Base-by-base conservation (phyloP, 352 stramenopile species). In the Phytophthora fragariae region DNA sequence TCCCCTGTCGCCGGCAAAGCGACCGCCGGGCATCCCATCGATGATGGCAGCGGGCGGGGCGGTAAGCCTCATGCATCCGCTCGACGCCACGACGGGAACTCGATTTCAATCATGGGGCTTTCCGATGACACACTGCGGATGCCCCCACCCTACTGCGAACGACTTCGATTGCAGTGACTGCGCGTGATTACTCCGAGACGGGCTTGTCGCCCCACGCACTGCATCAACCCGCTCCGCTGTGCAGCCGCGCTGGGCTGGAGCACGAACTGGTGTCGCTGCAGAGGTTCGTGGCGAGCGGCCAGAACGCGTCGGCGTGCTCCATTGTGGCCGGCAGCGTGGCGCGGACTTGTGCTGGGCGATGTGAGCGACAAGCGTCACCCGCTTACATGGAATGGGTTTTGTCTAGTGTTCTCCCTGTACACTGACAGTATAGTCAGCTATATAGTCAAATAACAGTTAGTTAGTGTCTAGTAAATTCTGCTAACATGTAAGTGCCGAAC, bases 231-330 rank as follows among this genome's bases (percentile, higher is more conserved):
- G 0, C 24, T 27, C 24, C 24, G 24, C 24, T 27, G 24, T 27
- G 24, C 24, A 27, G 24, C 24, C 69, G 74, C 60, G 70, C 70
- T 53, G 62, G 60, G 33, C 62, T 82, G 27, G 61, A 72, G 37
- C 68, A 77, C 47, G 72, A 72, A 60, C 68, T 86, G 7, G 41
- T 24, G 41, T 74, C 73, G 66, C 68, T 86, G 39, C 79, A 86
- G 56, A 67, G 69, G 56, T 83, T 83, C 67, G 37, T 86, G 21
- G 54, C 72, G 27, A 69, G 56, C 37, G 70, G 71, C 49, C 65
- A 68, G 53, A 83, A 86, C 70, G 73, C 74, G 56, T 54, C 63
- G 44, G 54, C 65, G 21, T 86, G 79, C 65, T 49, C 50, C 15
- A 69, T 86, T 49, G 62, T 80, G 14, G 31, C 60, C 58, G 62